phyloP scores from a whole-genome alignment of 75 land plant species.

The Pinus tabuliformis region DNA sequence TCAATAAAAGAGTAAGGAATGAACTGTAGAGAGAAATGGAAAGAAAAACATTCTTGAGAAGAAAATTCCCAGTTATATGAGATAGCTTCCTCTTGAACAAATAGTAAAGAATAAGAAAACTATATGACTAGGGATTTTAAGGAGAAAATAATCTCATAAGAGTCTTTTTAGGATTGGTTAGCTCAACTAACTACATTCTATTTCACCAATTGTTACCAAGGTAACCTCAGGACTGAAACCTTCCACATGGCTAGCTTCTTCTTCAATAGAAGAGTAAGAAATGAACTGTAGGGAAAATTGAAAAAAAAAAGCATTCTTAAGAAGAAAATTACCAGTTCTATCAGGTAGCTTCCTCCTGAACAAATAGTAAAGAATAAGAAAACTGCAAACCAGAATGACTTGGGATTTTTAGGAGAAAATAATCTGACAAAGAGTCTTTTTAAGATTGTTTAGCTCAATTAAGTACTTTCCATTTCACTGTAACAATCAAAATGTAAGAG shows the following conservation, averaged over 20 bases:
- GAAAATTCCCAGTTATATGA: too few species aligned
- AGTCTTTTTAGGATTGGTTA: neutral
- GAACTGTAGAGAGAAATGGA: slow-evolving; percentile 46
- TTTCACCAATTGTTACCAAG: slow-evolving; percentile 85
- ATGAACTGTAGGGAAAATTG: slow-evolving; percentile 59
- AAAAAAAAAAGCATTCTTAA: neutral
- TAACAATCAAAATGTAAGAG: neutral
- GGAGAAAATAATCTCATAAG: neutral
- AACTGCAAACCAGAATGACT: neutral
- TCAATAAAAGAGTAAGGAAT: slow-evolving; percentile 98
- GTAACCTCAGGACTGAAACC: slow-evolving; percentile 99
- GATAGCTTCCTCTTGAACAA: too few species aligned
- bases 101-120: neutral
- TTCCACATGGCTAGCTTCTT: slow-evolving; percentile 99
- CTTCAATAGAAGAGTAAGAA: slow-evolving; percentile 97
- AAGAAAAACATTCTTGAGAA: neutral
- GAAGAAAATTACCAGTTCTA: too few species aligned
- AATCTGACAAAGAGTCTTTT: neutral
- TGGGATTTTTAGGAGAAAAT: neutral
- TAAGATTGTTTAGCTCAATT: too few species aligned
- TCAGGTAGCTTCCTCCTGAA: too few species aligned
- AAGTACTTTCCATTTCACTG: neutral
- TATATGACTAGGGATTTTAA: neutral
- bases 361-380: neutral
- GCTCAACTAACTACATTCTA: neutral